phyloP scores from a whole-genome alignment of 371 early-diverging fungal species.

The Choanephora cucurbitarum region DNA sequence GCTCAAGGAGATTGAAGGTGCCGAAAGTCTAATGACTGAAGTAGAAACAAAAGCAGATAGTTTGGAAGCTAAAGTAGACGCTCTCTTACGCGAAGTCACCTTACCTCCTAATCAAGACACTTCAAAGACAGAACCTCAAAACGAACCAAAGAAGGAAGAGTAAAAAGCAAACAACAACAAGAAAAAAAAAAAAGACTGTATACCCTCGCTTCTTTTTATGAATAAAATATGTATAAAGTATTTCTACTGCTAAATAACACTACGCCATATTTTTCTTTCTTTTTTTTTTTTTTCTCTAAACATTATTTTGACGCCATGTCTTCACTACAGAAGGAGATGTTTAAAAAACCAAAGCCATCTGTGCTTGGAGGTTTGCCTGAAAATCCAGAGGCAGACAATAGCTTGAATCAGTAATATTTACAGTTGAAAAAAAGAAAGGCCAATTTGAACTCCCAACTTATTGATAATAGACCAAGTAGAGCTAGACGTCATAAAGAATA shows the following conservation, averaged over 20 bases:
- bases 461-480: no score
- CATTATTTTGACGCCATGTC: constrained; percentile 29
- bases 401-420: not conserved
- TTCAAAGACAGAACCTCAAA: not conserved
- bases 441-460: no score
- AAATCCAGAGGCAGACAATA: constrained; percentile 13
- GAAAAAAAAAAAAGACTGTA: constrained; percentile 1
- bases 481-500: constrained; percentile 21
- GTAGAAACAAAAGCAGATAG: constrained; percentile 40
- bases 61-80: constrained; percentile 43
- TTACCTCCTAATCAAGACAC: not conserved
- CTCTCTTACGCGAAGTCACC: constrained; percentile 35
- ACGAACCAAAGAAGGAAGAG: constrained; percentile 1
- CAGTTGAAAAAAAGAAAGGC: not conserved
- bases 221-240: constrained; percentile 11
- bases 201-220: no score
- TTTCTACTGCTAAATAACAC: constrained; percentile 8
- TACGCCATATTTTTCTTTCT: not conserved
- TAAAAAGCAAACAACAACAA: not conserved
- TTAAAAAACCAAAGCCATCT: constrained; percentile 30
- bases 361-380: constrained; percentile 15
- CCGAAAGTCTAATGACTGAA: constrained; percentile 43
- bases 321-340: constrained; percentile 42
- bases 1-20: constrained; percentile 45
- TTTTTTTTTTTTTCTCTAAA: constrained; percentile 2